phyloP scores from a whole-genome alignment of 208 protist genomes.

The Crithidia expoeki region DNA sequence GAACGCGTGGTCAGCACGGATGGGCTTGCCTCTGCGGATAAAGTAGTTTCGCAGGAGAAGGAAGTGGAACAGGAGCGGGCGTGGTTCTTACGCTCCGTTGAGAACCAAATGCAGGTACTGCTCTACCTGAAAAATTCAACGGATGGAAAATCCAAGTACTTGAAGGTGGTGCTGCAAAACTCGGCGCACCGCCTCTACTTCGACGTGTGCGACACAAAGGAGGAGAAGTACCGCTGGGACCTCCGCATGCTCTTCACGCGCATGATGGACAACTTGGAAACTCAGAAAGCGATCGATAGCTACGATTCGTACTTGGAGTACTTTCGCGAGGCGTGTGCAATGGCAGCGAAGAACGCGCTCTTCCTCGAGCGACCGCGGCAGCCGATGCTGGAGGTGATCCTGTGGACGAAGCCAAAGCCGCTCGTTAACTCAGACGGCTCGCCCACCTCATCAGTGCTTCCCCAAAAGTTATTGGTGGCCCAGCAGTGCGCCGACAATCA shows the following conservation, averaged over 20 bases:
- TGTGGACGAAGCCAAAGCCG: constrained; percentile 14
- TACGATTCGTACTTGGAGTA: constrained; percentile 56
- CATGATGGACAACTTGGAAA: constrained; percentile 74
- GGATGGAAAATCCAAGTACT: constrained; percentile 52
- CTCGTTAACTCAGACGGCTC: not conserved
- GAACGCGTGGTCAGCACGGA: not conserved
- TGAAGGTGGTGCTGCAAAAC: constrained; percentile 74
- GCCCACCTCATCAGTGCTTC: not conserved
- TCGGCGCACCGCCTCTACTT: constrained; percentile 59
- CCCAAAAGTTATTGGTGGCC: not conserved
- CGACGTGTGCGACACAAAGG: constrained; percentile 52
- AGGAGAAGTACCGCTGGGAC: constrained; percentile 76
- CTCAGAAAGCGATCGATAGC: constrained; percentile 63
- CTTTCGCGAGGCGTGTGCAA: constrained; percentile 51
- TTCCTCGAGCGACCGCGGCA: constrained; percentile 47
- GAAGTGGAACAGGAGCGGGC: constrained; percentile 44
- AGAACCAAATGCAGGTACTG: constrained; percentile 74
- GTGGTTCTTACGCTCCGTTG: constrained; percentile 58
- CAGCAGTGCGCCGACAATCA: constrained; percentile 9
- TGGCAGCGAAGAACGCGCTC: constrained; percentile 38
- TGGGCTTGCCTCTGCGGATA: not conserved
- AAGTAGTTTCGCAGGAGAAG: constrained; percentile 8
- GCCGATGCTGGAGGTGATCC: constrained; percentile 42
- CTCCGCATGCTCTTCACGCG: constrained; percentile 66
- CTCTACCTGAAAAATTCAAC: constrained; percentile 61